These are phyloP conservation scores for Porodaedalea pini DNA, from an alignment of 1,284 basidiomycete species.

Conservation along the genomic window DNA sequence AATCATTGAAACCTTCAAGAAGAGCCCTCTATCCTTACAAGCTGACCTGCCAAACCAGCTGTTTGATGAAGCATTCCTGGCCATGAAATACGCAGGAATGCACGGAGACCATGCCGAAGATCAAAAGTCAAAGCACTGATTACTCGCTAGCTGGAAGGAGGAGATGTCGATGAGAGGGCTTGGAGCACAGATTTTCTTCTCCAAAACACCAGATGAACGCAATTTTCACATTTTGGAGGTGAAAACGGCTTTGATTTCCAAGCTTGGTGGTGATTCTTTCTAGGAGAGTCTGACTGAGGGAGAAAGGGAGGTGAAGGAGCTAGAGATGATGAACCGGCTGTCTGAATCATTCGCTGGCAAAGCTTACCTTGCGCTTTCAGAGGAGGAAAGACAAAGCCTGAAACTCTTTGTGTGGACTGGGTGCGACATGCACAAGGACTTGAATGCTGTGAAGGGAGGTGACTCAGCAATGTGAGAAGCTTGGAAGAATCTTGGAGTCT, in stretches of 20 bases:
- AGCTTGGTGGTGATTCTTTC: not conserved
- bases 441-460: constrained; percentile 28
- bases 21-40: too few relatives aligned
- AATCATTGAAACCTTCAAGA: too few relatives aligned
- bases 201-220: not conserved
- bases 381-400: constrained; percentile 14
- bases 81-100: not conserved
- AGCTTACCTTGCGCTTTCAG: constrained; percentile 18
- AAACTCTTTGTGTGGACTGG: constrained; percentile 25
- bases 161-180: constrained; percentile 19
- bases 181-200: constrained; percentile 16
- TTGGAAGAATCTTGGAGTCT: not conserved
- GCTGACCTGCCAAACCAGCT: too few relatives aligned
- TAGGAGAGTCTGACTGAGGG: constrained; percentile 21
- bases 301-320: constrained; percentile 4
- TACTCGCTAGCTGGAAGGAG: constrained; percentile 23
- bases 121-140: constrained; percentile 16
- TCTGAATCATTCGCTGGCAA: constrained; percentile 21
- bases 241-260: not conserved
- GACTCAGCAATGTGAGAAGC: not conserved
- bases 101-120: constrained; percentile 13
- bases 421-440: constrained; percentile 30
- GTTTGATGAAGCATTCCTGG: too few relatives aligned
- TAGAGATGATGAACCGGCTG: constrained; percentile 6
- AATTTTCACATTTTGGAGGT: not conserved